Conservation (phyloP, 805 yeast genomes). For the Yarrowia sp. region DNA sequence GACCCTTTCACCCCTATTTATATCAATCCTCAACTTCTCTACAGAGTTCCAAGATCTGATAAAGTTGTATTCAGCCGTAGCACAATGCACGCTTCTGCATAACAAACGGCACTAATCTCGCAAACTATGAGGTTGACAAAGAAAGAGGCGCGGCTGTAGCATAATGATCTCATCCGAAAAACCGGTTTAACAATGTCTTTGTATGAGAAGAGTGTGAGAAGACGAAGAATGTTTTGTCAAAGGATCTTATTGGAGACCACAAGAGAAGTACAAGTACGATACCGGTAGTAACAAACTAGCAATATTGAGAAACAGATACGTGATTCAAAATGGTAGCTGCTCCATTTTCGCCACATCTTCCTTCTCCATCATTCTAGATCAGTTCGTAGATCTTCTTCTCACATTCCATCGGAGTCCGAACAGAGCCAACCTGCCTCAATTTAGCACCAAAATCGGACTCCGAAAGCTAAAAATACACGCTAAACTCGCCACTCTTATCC, state of each 20-base stretch:
- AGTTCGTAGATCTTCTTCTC: no score
- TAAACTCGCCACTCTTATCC: not conserved
- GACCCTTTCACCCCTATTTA: not conserved
- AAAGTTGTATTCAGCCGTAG: slow-evolving; percentile 8
- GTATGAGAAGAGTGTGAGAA: no score
- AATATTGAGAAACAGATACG: no score
- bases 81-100: slow-evolving; percentile 3
- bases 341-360: no score
- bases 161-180: not conserved
- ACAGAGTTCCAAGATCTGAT: not conserved
- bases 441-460: not conserved
- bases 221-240: no score
- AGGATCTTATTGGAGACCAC: no score
- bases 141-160: slow-evolving; percentile 1
- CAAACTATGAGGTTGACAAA: not conserved
- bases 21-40: not conserved
- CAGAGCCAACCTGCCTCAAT: no score
- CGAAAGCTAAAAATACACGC: not conserved
- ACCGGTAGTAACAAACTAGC: no score
- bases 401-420: not conserved
- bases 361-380: no score
- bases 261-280: no score
- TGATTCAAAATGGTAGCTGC: no score
- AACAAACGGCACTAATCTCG: not conserved
- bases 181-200: no score